These are phyloP conservation scores for Cutaneotrichosporon cavernicola DNA, from an alignment of 1,284 basidiomycete genomes.

Conservation along the genomic window DNA sequence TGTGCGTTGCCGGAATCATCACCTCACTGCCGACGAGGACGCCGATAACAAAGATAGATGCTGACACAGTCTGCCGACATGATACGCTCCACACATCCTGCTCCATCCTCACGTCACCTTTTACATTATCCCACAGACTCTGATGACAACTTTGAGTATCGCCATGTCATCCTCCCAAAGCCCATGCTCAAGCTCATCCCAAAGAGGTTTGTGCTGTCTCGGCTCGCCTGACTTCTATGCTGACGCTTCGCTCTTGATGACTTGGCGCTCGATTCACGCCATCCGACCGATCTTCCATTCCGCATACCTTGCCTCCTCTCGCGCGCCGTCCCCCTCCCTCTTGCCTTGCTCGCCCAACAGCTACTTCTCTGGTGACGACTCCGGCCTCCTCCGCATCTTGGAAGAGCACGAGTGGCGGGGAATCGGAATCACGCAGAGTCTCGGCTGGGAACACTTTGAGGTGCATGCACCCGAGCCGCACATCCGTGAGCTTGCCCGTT, in stretches of 20 bases:
- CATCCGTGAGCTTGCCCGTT: conserved; percentile 19
- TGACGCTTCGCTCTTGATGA: neutral
- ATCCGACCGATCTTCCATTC: neutral
- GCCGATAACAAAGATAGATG: neutral
- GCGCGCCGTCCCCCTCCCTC: neutral
- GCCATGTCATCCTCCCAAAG: conserved; percentile 88
- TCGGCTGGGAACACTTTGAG: conserved; percentile 97
- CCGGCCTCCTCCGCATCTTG: conserved; percentile 76
- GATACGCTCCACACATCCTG: neutral
- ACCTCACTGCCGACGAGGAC: no score
- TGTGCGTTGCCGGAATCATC: no score
- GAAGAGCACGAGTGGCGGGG: conserved; percentile 89
- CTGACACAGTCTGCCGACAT: neutral
- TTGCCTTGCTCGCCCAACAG: conserved; percentile 29
- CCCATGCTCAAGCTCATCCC: conserved; percentile 82
- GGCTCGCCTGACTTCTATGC: conserved; percentile 1
- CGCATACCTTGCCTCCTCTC: neutral
- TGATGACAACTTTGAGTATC: conserved; percentile 64
- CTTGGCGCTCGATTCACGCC: neutral
- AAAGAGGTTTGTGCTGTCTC: conserved; percentile 63
- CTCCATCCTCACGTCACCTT: neutral
- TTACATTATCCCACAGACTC: conserved; percentile 45
- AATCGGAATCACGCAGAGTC: conserved; percentile 91
- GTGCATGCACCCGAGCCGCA: conserved; percentile 89
- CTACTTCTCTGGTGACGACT: conserved; percentile 65